Conservation (phyloP, 2,329 filamentous ascomycete species). For the Aspergillus sp. region DNA sequence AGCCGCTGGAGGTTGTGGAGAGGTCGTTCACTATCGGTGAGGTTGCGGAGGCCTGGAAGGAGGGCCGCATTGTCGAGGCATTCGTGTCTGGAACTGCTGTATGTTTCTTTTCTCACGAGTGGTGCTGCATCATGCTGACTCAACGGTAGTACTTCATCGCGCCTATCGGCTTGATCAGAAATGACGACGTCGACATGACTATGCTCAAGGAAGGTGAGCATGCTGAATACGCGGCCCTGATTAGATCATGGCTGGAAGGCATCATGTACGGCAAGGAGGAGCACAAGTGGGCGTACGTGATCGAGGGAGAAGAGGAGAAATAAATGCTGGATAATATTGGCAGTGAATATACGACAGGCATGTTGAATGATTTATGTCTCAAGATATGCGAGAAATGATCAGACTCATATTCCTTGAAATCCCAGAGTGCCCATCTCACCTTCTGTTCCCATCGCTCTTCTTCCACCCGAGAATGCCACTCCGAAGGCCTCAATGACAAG, state of each 20-base stretch:
- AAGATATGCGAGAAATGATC: too few species aligned
- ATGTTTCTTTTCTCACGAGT: conserved; percentile 29
- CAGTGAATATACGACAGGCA: too few species aligned
- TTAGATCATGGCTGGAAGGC: conserved; percentile 59
- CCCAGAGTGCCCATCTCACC: too few species aligned
- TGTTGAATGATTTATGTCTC: background rate
- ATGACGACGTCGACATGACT: conserved; percentile 53
- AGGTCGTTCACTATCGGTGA: conserved; percentile 73
- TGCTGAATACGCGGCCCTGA: conserved; percentile 27
- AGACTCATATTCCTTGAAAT: too few species aligned
- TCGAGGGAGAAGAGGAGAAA: conserved; percentile 47
- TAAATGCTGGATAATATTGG: too few species aligned
- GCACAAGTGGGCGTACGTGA: conserved; percentile 61
- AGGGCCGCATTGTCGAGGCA: conserved; percentile 71
- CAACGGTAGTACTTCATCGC: conserved; percentile 57
- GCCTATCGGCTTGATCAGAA: conserved; percentile 58
- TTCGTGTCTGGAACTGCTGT: conserved; percentile 83
- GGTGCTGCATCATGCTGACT: conserved; percentile 3
- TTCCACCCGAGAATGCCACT: too few species aligned
- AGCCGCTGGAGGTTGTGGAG: conserved; percentile 77
- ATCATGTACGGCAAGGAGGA: conserved; percentile 66
- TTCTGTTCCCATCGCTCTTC: too few species aligned
- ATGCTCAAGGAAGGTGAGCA: conserved; percentile 32
- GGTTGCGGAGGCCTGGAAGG: conserved; percentile 58
- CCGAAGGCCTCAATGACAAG: too few species aligned